Evolutionary conservation across 1,139 yeast species (phyloP).

Genomic region (Hansenula lynferdii): DNA sequence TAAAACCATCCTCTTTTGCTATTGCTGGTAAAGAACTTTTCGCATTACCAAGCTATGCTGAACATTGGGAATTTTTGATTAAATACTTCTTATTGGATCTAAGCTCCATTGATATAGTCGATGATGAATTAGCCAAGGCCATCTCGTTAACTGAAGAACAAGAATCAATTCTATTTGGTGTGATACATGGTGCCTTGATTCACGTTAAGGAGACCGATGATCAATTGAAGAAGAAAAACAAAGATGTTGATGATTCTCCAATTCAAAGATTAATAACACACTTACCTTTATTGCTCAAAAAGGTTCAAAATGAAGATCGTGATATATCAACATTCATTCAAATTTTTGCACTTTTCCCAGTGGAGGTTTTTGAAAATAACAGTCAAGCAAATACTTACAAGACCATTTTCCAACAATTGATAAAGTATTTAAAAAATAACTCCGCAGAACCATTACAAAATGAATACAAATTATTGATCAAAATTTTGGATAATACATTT

Average conservation of each 20-base stretch:
- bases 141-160: slow-evolving; percentile 22
- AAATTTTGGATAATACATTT: slow-evolving; percentile 8
- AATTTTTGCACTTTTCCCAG: slow-evolving; percentile 11
- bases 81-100: slow-evolving; percentile 39
- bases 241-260: slow-evolving; percentile 9
- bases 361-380: slow-evolving; percentile 11
- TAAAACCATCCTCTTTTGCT: slow-evolving; percentile 10
- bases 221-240: slow-evolving; percentile 6
- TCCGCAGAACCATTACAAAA: slow-evolving; percentile 6
- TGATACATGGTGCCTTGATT: slow-evolving; percentile 27
- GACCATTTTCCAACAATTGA: slow-evolving; percentile 5
- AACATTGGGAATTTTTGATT: slow-evolving; percentile 34
- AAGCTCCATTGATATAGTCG: slow-evolving; percentile 26
- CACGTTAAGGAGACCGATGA: slow-evolving; percentile 7
- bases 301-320: slow-evolving; percentile 8
- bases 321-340: slow-evolving; percentile 13
- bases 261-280: slow-evolving; percentile 9
- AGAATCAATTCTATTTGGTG: slow-evolving; percentile 20
- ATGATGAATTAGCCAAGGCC: slow-evolving; percentile 16
- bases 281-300: slow-evolving; percentile 10
- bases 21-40: slow-evolving; percentile 23
- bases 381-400: slow-evolving; percentile 10
- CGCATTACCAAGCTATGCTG: slow-evolving; percentile 23
- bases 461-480: slow-evolving; percentile 16
- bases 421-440: slow-evolving; percentile 17